A percentile compares a stretch with the other conserved stretches of the same genome.
These are phyloP conservation scores for Candida yuanshanica DNA, from an alignment of 805 yeast species.

Conservation along the genomic window DNA sequence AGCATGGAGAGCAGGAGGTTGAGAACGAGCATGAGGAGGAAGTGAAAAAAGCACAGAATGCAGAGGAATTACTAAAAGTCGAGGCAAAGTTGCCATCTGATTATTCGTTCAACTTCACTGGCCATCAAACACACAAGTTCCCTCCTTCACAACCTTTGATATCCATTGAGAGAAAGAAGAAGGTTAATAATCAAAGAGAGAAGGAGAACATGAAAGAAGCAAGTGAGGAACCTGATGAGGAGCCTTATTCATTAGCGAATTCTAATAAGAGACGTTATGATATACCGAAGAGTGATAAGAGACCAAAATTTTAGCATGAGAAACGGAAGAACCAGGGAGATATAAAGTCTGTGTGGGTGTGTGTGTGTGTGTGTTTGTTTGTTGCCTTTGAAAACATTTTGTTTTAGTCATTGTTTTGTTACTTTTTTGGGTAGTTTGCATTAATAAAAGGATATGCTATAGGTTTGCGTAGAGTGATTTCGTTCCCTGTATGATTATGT, in stretches of 20 bases:
- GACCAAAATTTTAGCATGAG: background rate
- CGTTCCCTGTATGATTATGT: too few relatives aligned
- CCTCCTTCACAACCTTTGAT: constrained; percentile 19
- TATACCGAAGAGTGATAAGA: background rate
- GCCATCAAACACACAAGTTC: constrained; percentile 12
- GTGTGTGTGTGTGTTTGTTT: too few relatives aligned
- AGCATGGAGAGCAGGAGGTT: background rate
- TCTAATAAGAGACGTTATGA: background rate
- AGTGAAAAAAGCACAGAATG: constrained; percentile 2
- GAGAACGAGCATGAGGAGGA: background rate
- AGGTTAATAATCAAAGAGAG: background rate
- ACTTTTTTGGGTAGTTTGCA: too few relatives aligned
- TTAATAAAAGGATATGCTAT: too few relatives aligned
- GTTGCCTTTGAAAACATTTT: too few relatives aligned
- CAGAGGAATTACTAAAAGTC: background rate
- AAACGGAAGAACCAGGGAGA: too few relatives aligned
- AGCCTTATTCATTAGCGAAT: background rate
- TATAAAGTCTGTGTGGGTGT: too few relatives aligned
- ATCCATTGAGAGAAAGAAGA: constrained; percentile 6
- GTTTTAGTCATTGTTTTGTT: too few relatives aligned
- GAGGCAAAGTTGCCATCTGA: constrained; percentile 11
- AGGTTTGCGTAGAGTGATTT: too few relatives aligned
- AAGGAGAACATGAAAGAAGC: background rate
- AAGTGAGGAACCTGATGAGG: background rate
- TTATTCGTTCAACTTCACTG: constrained; percentile 13